Conservation (phyloP, 305 asterid genomes). For the Nicotiana rustica region DNA sequence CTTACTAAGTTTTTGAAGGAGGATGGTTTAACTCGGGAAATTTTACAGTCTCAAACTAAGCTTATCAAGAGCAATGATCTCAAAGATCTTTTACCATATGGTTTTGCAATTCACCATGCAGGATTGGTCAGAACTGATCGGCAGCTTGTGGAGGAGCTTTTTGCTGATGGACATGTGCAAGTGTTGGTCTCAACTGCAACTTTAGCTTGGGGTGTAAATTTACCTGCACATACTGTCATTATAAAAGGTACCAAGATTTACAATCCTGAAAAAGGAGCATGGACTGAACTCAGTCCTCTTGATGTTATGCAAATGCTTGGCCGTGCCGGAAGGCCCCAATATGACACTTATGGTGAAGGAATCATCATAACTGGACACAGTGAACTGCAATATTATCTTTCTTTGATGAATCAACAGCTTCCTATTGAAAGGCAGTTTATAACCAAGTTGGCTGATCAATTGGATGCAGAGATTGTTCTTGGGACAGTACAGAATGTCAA, state of each 20-base stretch:
- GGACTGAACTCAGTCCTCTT: conserved; percentile 96
- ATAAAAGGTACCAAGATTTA: conserved; percentile 95
- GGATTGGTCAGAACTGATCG: conserved; percentile 96
- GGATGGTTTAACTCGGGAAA: conserved; percentile 89
- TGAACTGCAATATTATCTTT: conserved; percentile 82
- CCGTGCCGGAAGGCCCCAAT: conserved; percentile 99
- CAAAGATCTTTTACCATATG: conserved; percentile 86
- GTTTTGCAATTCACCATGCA: conserved; percentile 97
- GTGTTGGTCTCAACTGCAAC: conserved; percentile 97
- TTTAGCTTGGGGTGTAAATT: conserved; percentile 98
- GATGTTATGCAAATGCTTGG: conserved; percentile 99
- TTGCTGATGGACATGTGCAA: conserved; percentile 82
- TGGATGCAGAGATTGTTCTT: conserved; percentile 96
- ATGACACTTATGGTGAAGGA: conserved; percentile 93
- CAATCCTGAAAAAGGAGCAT: conserved; percentile 96
- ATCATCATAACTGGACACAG: conserved; percentile 89
- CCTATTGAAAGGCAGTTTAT: conserved; percentile 96
- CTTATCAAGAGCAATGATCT: conserved; percentile 91
- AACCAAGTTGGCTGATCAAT: conserved; percentile 95
- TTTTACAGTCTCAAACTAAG: conserved; percentile 83
- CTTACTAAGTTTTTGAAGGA: conserved; percentile 85
- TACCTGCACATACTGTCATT: conserved; percentile 95
- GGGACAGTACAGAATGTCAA: conserved; percentile 95
- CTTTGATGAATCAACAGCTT: conserved; percentile 97
- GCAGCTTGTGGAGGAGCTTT: conserved; percentile 90